A percentile compares a stretch with the other conserved stretches of the same genome.
phyloP scores from a whole-genome alignment of 225 moss, liverwort and hornwort genomes.

The Polytrichum formosum region DNA sequence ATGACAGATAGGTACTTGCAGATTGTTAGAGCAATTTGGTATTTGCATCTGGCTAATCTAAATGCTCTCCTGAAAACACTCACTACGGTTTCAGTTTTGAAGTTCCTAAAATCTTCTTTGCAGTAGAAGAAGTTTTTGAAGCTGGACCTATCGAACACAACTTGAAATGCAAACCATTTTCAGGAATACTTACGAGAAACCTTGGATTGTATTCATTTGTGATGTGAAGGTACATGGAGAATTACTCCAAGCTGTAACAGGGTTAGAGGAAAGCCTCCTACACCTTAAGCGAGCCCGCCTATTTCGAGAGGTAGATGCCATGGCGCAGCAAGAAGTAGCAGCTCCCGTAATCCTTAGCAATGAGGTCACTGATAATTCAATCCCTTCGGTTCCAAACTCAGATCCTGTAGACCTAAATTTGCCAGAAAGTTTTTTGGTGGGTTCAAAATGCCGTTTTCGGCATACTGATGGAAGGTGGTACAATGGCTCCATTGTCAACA shows the following conservation, averaged over 20 bases:
- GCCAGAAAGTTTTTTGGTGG: constrained; percentile 41
- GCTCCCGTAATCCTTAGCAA: constrained; percentile 5
- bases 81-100: too few species aligned
- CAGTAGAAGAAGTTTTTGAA: too few species aligned
- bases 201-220: too few species aligned
- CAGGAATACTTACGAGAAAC: too few species aligned
- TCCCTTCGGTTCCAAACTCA: constrained; percentile 11
- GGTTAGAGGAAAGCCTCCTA: constrained; percentile 78
- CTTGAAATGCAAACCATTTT: too few species aligned
- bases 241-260: constrained; percentile 65
- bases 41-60: neutral
- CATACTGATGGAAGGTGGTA: constrained; percentile 94
- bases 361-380: constrained; percentile 11
- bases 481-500: constrained; percentile 55
- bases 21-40: neutral
- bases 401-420: constrained; percentile 32
- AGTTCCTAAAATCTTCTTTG: too few species aligned
- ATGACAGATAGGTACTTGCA: too few species aligned
- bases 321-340: constrained; percentile 41
- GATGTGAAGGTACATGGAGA: constrained; percentile 73
- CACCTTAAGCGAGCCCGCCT: constrained; percentile 81
- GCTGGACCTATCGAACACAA: too few species aligned
- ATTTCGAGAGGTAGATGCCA: constrained; percentile 66
- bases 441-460: constrained; percentile 81
- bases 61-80: neutral